Conservation (phyloP, 805 yeast species). For the Millerago galiae region DNA sequence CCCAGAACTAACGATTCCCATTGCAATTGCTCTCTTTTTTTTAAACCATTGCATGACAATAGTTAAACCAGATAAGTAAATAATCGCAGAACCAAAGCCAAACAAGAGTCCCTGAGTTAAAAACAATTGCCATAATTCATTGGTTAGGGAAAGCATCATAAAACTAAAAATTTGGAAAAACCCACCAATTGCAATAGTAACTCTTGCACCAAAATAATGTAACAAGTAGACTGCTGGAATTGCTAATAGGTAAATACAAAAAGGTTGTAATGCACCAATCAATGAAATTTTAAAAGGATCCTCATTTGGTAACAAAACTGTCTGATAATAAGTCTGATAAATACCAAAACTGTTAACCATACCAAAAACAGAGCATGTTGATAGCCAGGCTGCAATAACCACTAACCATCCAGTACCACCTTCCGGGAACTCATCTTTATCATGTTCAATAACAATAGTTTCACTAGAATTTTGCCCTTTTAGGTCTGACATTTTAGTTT, state of each 20-base stretch:
- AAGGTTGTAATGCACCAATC: constrained; percentile 1
- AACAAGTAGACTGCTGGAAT: constrained; percentile 38
- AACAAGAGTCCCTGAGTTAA: constrained; percentile 46
- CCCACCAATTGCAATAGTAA: constrained; percentile 36
- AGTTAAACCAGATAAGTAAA: constrained; percentile 38
- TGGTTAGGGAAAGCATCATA: constrained; percentile 36
- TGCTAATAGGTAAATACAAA: constrained; percentile 37
- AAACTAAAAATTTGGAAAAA: constrained; percentile 36
- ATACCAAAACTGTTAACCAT: constrained; percentile 54
- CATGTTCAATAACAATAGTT: background rate
- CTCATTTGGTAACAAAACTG: constrained; percentile 33
- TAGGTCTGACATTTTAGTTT: no score
- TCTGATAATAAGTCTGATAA: constrained; percentile 44
- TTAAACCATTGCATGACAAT: constrained; percentile 45
- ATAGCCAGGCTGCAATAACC: constrained; percentile 41
- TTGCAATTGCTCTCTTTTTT: constrained; percentile 37
- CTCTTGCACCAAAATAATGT: constrained; percentile 36
- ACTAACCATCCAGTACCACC: constrained; percentile 48
- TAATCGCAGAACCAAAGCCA: constrained; percentile 41
- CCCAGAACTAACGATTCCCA: constrained; percentile 43
- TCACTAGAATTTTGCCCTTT: background rate
- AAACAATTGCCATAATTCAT: constrained; percentile 30
- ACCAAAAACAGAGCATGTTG: constrained; percentile 49
- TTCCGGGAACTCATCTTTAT: constrained; percentile 34
- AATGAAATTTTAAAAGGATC: constrained; percentile 31